Evolutionary conservation across 371 early-diverging fungal genomes (phyloP), one percentile per base, ranked within the genome.

Genomic region (Funneliformis caledonium): DNA sequence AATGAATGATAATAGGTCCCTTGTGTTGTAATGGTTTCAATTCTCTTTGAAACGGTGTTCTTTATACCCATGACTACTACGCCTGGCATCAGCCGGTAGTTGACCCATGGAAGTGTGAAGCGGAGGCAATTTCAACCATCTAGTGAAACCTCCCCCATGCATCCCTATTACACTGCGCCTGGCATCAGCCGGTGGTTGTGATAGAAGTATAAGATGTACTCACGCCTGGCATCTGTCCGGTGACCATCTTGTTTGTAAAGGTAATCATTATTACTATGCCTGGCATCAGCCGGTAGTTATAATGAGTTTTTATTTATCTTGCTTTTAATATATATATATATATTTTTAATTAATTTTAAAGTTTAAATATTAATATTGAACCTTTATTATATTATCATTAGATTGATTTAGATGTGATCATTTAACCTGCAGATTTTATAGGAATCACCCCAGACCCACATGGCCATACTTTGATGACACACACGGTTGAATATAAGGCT

Each of bases 61-160:
- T n/a, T n/a, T n/a, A 37, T 1, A 68, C 69, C 45, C 43, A 68
- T 42, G 43, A 68, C 69, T 68, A 68, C 69, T 14, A 43, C 16
- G 69, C 42, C 69, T 68, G 69, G 69, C 69, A 12, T 12, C 69
- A 68, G 65, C 65, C 33, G 65, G 65, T 65, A 12, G 65, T 65
- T 65, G 65, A 37, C 31, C 4, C 1, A 65, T 65, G 37, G 65
- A 65, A 65, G 65, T 65, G 65, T 64, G 33, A 65, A 65, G 37
- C 31, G 65, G 65, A 65, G 26, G 26, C 31, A 64, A 64, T 64
- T 31, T 6, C 65, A 64, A 11, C 65, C n/a, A n/a, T n/a, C n/a
- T 26, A 8, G 65, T 64, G 8, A 26, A 26, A 64, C 11, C 26
- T 64, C 65, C 31, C 31, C 26, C 26, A n/a, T 64, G 31, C 65